phyloP scores from a whole-genome alignment of 768 basidiomycete genomes.

The Xerocomus potaroensis region DNA sequence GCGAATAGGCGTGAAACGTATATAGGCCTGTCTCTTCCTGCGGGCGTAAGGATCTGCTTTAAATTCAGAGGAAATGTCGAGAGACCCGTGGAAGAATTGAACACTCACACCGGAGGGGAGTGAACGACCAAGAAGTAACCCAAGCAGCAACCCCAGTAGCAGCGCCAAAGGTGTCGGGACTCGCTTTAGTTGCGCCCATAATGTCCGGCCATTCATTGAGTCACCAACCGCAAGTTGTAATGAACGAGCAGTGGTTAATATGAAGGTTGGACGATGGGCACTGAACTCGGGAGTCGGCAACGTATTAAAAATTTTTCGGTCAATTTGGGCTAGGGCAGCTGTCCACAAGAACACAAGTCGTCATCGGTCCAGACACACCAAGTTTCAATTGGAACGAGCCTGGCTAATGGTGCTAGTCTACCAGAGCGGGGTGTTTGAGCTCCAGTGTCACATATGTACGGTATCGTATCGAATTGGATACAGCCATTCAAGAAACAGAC shows the following conservation, averaged over 20 bases:
- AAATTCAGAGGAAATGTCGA: background rate
- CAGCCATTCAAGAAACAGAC: too few species aligned
- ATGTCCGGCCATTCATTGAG: slow-evolving; percentile 26
- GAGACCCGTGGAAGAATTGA: background rate
- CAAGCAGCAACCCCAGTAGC: slow-evolving; percentile 57
- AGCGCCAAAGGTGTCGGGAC: slow-evolving; percentile 55
- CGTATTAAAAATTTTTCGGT: background rate
- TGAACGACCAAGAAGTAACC: slow-evolving; percentile 52
- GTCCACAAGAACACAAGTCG: too few species aligned
- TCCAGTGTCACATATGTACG: too few species aligned
- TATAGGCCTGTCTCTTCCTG: slow-evolving; percentile 56
- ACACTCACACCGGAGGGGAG: slow-evolving; percentile 36
- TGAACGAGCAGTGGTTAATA: background rate
- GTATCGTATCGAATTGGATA: too few species aligned
- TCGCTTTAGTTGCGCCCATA: slow-evolving; percentile 36
- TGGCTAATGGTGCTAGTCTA: too few species aligned
- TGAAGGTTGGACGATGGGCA: background rate
- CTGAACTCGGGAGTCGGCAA: background rate
- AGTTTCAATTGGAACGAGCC: too few species aligned
- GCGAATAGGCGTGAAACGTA: slow-evolving; percentile 46
- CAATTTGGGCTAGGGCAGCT: too few species aligned
- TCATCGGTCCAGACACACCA: too few species aligned
- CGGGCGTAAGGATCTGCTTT: slow-evolving; percentile 26
- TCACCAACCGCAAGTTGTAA: background rate
- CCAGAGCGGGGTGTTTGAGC: too few species aligned